Evolutionary conservation across 768 basidiomycete species (phyloP), one percentile per base, ranked within the genome.

Genomic region (Hemileccinum rubropunctum): DNA sequence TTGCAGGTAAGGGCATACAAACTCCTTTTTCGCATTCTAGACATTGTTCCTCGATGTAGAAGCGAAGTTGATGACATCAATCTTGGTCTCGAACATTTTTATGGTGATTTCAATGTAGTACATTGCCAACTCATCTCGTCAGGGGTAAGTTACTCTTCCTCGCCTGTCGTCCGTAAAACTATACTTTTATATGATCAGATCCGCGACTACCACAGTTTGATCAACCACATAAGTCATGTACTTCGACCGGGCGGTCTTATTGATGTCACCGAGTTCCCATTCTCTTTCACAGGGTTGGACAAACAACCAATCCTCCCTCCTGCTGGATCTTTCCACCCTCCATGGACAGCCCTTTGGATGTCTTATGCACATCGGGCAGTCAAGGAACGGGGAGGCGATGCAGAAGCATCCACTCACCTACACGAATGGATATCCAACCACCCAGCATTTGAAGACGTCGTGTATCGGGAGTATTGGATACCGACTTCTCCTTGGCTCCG

Each of bases 1-100:
- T 62, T 79, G 80, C 67, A 81, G 86, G 84, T 88, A 53, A 53
- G 63, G 44, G 26, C 49, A 52, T 54, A 45, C 33, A 47, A 26
- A 14, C 47, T 18, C 38, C 27, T 35, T 45, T 32, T 51, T 30
- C 36, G 47, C 35, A 45, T 43, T 18, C 48, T 13, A 28, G 45
- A 56, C 45, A 37, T 44, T 18, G 23, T 45, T 18, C 43, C 44
- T 51, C 26, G 44, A 45, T 59, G 26, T 54, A 90, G 88, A 73
- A 88, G 84, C 59, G 88, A 91, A 65, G 78, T 90, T 8, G 89
- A 91, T 62, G 89, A 91, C 63, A 82, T 91, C 63, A 91, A 91
- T 68, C 79, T 90, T 15, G 88, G 89, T 3, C 71, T 91, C 20
- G 86, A 90, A 57, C 89, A 91, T 68, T 90, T 83, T 64, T 88